Evolutionary conservation across 495 filamentous ascomycete species (phyloP).

Genomic region (Talaromyces adpressus): DNA sequence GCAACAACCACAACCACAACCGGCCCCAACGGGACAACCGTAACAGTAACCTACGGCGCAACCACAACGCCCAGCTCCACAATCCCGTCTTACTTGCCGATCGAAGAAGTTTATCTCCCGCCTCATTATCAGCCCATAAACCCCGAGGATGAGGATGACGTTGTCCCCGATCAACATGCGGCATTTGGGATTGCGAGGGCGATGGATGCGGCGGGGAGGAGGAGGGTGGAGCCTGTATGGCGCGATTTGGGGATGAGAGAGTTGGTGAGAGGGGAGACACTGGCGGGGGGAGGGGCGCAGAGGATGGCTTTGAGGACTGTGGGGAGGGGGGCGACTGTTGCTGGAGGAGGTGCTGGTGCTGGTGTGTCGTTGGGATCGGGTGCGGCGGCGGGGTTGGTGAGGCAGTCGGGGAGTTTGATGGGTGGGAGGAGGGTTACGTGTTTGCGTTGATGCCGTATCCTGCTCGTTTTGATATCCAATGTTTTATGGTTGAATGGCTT

Average conservation of each 20-base stretch:
- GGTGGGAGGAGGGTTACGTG: constrained; percentile 29
- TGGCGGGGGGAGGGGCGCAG: constrained; percentile 38
- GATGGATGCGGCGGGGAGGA: constrained; percentile 41
- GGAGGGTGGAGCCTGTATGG: constrained; percentile 66
- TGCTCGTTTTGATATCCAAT: not conserved
- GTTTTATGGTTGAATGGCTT: not conserved
- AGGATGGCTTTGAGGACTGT: constrained; percentile 52
- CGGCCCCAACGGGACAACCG: constrained; percentile 15
- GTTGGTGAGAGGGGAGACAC: constrained; percentile 46
- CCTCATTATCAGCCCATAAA: constrained; percentile 88
- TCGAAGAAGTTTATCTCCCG: constrained; percentile 77
- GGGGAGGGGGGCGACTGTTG: constrained; percentile 15
- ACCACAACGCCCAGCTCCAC: constrained; percentile 24
- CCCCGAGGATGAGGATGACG: constrained; percentile 96
- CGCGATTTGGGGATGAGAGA: constrained; percentile 74
- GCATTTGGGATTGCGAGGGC: constrained; percentile 92
- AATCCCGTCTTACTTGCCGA: constrained; percentile 40
- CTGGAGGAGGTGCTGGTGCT: constrained; percentile 2
- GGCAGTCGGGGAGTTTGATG: constrained; percentile 27
- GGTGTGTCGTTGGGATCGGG: not conserved
- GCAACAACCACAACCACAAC: constrained; percentile 12
- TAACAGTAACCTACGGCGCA: constrained; percentile 23
- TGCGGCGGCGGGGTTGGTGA: constrained; percentile 19
- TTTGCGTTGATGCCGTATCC: constrained; percentile 36
- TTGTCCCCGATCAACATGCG: constrained; percentile 95